Conservation (phyloP, 2,329 filamentous ascomycete genomes). For the Alternaria alternata region DNA sequence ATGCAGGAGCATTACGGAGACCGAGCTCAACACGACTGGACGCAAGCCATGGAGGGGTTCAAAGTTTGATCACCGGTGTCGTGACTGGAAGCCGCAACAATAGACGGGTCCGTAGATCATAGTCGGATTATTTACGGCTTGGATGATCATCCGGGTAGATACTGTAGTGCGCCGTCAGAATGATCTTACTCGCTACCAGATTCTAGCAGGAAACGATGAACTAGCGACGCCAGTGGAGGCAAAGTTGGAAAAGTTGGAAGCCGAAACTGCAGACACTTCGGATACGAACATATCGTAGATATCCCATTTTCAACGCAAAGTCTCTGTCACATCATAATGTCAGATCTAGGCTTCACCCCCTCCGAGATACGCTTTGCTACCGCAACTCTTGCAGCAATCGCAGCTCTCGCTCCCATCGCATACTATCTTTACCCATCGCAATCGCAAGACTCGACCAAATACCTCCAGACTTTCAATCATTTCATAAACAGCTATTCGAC, state of each 20-base stretch:
- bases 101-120: constrained; percentile 5
- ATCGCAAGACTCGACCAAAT: constrained; percentile 25
- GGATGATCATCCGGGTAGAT: constrained; percentile 7
- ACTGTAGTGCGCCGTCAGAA: not conserved
- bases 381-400: constrained; percentile 25
- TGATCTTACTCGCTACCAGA: constrained; percentile 6
- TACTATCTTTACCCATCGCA: constrained; percentile 25
- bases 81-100: not conserved
- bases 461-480: constrained; percentile 39
- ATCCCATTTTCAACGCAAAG: not conserved
- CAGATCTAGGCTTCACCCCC: constrained; percentile 22
- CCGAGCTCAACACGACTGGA: not conserved
- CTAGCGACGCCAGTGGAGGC: not conserved
- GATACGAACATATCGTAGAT: not conserved
- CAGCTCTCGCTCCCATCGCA: constrained; percentile 21
- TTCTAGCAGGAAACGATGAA: not conserved
- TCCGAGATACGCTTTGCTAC: constrained; percentile 31
- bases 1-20: constrained; percentile 9
- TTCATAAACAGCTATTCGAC: constrained; percentile 53
- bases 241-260: not conserved
- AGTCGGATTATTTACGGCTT: constrained; percentile 1
- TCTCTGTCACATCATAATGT: constrained; percentile 16
- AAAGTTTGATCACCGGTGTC: constrained; percentile 8
- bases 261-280: not conserved
- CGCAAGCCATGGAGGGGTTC: not conserved